phyloP scores from a whole-genome alignment of 441 rosid species.

The Biscutella laevigata region DNA sequence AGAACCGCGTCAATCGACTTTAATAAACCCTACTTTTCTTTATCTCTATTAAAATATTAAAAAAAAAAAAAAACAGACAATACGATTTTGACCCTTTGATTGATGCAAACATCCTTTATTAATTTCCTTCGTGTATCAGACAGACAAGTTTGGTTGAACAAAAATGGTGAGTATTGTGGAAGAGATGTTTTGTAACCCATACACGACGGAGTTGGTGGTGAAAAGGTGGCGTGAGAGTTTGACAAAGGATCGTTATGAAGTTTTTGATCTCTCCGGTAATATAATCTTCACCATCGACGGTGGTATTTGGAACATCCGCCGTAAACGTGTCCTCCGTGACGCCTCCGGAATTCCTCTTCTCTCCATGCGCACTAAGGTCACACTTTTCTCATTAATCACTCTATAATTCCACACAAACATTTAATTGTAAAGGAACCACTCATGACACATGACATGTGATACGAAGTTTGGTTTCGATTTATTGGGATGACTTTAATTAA shows the following conservation, averaged over 20 bases:
- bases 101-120: background rate
- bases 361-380: slow-evolving; percentile 51
- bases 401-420: background rate
- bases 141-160: background rate
- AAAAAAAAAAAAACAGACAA: background rate
- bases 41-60: background rate
- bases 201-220: slow-evolving; percentile 43
- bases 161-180: slow-evolving; percentile 40
- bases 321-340: slow-evolving; percentile 42
- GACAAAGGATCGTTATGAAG: slow-evolving; percentile 34
- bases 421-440: background rate
- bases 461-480: background rate
- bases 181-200: slow-evolving; percentile 48
- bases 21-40: slow-evolving; percentile 5
- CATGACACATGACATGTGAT: background rate
- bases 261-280: slow-evolving; percentile 40
- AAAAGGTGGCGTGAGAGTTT: slow-evolving; percentile 36
- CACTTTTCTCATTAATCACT: background rate
- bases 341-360: slow-evolving; percentile 49
- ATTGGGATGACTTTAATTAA: background rate
- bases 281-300: slow-evolving; percentile 50
- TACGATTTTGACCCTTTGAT: background rate
- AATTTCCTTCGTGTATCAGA: background rate
- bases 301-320: slow-evolving; percentile 33
- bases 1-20: slow-evolving; percentile 20